A percentile compares a stretch with the other conserved stretches of the same genome.
Conservation (phyloP, 768 basidiomycete genomes). For the Scleroderma bovista region DNA sequence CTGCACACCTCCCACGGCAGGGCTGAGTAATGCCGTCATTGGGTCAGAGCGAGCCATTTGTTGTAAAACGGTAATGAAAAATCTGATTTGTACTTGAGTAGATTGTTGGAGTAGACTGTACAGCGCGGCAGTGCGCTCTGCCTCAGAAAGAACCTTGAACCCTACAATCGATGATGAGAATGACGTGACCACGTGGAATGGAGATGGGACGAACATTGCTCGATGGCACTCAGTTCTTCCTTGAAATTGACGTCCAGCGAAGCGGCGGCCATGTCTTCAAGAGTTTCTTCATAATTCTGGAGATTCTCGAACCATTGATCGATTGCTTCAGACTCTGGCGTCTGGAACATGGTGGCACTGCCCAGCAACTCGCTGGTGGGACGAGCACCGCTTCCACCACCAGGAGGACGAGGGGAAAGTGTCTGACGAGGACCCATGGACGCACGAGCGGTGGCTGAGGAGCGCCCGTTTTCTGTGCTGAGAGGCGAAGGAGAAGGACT, state of each 20-base stretch:
- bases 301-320: conserved; percentile 99
- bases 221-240: conserved; percentile 97
- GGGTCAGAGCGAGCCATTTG: conserved; percentile 98
- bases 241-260: conserved; percentile 99
- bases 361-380: conserved; percentile 86
- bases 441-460: conserved; percentile 55
- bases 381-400: conserved; percentile 52
- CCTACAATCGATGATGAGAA: conserved; percentile 41
- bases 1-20: conserved; percentile 68
- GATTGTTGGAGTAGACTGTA: conserved; percentile 99
- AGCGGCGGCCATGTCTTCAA: conserved; percentile 99
- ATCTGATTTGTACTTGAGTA: conserved; percentile 97
- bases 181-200: neutral
- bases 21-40: conserved; percentile 93
- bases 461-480: conserved; percentile 50
- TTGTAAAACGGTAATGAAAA: conserved; percentile 97
- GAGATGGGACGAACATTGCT: conserved; percentile 73
- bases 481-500: conserved; percentile 73
- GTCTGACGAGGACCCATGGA: conserved; percentile 73
- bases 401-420: conserved; percentile 62
- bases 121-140: conserved; percentile 98
- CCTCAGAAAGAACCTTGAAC: conserved; percentile 99
- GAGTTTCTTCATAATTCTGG: conserved; percentile 90
- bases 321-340: conserved; percentile 92
- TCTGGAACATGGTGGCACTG: conserved; percentile 76